Percentiles rank a stretch among this genome's conserved stretches.
These are phyloP conservation scores for Trypanosoma theileri DNA, from an alignment of 208 protist genomes.

Conservation along the genomic window DNA sequence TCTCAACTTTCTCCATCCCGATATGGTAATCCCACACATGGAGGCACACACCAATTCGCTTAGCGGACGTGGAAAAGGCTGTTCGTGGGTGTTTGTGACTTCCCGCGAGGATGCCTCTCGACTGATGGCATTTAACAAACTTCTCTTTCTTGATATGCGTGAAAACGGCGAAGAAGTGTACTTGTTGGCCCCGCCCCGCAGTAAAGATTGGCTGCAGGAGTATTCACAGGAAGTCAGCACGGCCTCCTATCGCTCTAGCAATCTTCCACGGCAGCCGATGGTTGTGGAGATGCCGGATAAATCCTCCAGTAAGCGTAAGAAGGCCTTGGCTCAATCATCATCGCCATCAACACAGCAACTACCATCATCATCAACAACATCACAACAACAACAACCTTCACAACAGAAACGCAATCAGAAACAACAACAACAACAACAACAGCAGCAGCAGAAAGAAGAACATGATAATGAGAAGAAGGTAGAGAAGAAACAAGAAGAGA, in stretches of 20 bases:
- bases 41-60: slow-evolving; percentile 24
- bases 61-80: slow-evolving; percentile 24
- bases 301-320: neutral
- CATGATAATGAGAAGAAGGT: no score
- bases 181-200: slow-evolving; percentile 14
- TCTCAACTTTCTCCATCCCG: slow-evolving; percentile 21
- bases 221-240: slow-evolving; percentile 1
- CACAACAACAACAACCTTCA: no score
- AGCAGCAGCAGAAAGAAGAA: no score
- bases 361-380: neutral
- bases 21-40: slow-evolving; percentile 25
- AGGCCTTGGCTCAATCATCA: no score
- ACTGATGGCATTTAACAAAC: slow-evolving; percentile 21
- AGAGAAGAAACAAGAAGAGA: neutral
- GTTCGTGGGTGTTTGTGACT: slow-evolving; percentile 25
- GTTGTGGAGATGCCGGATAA: slow-evolving; percentile 26
- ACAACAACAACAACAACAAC: no score
- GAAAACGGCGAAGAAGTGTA: slow-evolving; percentile 17
- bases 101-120: slow-evolving; percentile 14
- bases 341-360: neutral
- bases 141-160: slow-evolving; percentile 26
- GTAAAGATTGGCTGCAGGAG: slow-evolving; percentile 18
- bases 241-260: neutral
- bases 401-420: no score
- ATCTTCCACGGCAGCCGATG: slow-evolving; percentile 27